Conservation (phyloP, 1,284 basidiomycete species). For the Ustilago hordei region DNA sequence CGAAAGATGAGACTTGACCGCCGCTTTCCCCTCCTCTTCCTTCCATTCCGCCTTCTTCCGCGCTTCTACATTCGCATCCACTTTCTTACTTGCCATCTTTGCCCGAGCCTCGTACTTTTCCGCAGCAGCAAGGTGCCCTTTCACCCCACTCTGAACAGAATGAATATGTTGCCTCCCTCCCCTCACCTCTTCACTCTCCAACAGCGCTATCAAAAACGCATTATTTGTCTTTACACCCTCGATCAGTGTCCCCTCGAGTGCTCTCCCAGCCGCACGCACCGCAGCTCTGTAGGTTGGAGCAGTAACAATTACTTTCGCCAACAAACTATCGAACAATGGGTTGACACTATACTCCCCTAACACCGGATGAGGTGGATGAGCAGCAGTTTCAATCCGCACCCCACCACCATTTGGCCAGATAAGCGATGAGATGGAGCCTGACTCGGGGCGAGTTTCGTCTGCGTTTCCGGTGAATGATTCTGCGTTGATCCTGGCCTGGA, state of each 20-base stretch:
- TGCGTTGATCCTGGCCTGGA: slow-evolving; percentile 51
- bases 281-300: slow-evolving; percentile 27
- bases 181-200: slow-evolving; percentile 29
- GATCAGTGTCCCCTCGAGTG: slow-evolving; percentile 29
- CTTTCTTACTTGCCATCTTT: neutral
- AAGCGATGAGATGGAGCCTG: slow-evolving; percentile 28
- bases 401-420: slow-evolving; percentile 32
- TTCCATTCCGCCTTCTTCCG: slow-evolving; percentile 1
- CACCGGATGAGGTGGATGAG: slow-evolving; percentile 31
- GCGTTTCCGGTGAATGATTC: slow-evolving; percentile 28
- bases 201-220: slow-evolving; percentile 30
- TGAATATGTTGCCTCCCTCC: slow-evolving; percentile 23
- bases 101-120: slow-evolving; percentile 3
- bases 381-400: slow-evolving; percentile 54
- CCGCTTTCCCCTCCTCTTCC: slow-evolving; percentile 6
- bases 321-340: slow-evolving; percentile 53
- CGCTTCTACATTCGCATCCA: neutral
- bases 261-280: slow-evolving; percentile 14
- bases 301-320: slow-evolving; percentile 58
- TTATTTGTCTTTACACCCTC: slow-evolving; percentile 41
- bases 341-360: slow-evolving; percentile 25
- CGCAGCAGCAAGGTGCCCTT: slow-evolving; percentile 3
- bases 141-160: slow-evolving; percentile 23
- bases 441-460: slow-evolving; percentile 32
- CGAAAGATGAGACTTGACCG: slow-evolving; percentile 29